These are phyloP conservation scores for Decorospora gaudefroyi DNA, from an alignment of 2,329 filamentous ascomycete species.

Conservation along the genomic window DNA sequence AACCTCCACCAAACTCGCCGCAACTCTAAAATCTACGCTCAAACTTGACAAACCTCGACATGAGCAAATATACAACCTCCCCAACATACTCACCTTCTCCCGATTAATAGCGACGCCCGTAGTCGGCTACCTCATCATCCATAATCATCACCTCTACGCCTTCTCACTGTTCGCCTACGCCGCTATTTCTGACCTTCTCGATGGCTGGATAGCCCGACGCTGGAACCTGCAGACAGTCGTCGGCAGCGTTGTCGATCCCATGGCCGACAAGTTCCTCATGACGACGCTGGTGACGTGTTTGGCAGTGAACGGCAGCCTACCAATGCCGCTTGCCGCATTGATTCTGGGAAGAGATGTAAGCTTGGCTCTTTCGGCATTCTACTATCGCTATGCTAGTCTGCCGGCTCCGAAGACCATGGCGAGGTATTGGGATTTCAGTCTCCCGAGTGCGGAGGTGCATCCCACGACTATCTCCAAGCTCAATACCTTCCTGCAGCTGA, in stretches of 20 bases:
- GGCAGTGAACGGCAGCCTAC: conserved; percentile 79
- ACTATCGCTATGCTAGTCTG: conserved; percentile 93
- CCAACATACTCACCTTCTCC: conserved; percentile 88
- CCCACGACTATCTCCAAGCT: conserved; percentile 83
- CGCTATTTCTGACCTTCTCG: conserved; percentile 85
- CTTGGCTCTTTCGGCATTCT: conserved; percentile 83
- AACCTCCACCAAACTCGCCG: conserved; percentile 28
- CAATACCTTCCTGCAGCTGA: conserved; percentile 90
- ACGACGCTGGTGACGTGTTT: conserved; percentile 86
- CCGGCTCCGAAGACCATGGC: conserved; percentile 90
- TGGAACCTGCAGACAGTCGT: conserved; percentile 93
- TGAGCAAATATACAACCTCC: conserved; percentile 97
- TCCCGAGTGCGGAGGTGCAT: conserved; percentile 83
- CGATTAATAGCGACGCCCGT: conserved; percentile 81
- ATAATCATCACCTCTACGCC: conserved; percentile 78
- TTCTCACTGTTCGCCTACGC: conserved; percentile 90
- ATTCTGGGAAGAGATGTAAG: conserved; percentile 88
- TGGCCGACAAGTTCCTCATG: conserved; percentile 97
- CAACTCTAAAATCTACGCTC: conserved; percentile 39
- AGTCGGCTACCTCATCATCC: conserved; percentile 85
- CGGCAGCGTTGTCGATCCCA: conserved; percentile 83
- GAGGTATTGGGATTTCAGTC: conserved; percentile 95
- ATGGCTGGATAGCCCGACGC: conserved; percentile 88
- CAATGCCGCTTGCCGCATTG: conserved; percentile 83
- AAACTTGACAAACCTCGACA: conserved; percentile 46